Percentiles rank a stretch among this genome's conserved stretches.
Conservation (phyloP, 2,329 filamentous ascomycete species). For the Tolypocladium ophioglossoides region DNA sequence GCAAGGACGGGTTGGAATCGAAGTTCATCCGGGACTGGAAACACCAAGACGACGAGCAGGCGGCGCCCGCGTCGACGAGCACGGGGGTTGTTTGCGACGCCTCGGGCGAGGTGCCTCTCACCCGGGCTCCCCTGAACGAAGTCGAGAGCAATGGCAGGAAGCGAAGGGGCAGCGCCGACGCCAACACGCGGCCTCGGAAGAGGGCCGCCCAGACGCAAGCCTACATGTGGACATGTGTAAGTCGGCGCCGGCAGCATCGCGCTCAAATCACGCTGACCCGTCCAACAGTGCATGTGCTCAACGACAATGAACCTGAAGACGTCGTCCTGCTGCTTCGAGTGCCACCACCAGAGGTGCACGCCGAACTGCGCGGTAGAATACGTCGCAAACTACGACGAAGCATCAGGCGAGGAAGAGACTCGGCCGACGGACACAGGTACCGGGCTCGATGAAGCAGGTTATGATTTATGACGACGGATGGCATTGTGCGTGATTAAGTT, state of each 20-base stretch:
- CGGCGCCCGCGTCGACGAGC: neutral
- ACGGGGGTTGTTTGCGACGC: slow-evolving; percentile 4
- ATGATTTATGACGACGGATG: neutral
- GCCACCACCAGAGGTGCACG: slow-evolving; percentile 1
- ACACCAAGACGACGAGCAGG: slow-evolving; percentile 17
- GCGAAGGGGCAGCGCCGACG: slow-evolving; percentile 1
- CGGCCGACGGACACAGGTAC: neutral
- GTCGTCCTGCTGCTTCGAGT: slow-evolving; percentile 4
- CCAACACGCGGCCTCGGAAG: slow-evolving; percentile 3
- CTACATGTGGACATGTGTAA: slow-evolving; percentile 21
- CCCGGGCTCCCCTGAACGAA: neutral
- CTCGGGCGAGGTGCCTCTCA: slow-evolving; percentile 2
- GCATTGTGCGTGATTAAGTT: neutral
- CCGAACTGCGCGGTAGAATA: slow-evolving; percentile 2
- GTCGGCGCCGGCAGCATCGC: slow-evolving; percentile 1
- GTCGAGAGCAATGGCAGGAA: slow-evolving; percentile 1
- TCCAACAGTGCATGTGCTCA: slow-evolving; percentile 10
- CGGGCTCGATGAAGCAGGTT: neutral
- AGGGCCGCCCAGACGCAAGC: slow-evolving; percentile 6
- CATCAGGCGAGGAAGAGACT: neutral
- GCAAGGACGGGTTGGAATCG: slow-evolving; percentile 27
- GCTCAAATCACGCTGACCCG: neutral
- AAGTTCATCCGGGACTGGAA: slow-evolving; percentile 47
- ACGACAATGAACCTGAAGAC: slow-evolving; percentile 5
- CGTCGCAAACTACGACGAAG: neutral